Base-by-base conservation (phyloP, 2,329 filamentous ascomycete genomes). In the Apiospora rasikravindrae region DNA sequence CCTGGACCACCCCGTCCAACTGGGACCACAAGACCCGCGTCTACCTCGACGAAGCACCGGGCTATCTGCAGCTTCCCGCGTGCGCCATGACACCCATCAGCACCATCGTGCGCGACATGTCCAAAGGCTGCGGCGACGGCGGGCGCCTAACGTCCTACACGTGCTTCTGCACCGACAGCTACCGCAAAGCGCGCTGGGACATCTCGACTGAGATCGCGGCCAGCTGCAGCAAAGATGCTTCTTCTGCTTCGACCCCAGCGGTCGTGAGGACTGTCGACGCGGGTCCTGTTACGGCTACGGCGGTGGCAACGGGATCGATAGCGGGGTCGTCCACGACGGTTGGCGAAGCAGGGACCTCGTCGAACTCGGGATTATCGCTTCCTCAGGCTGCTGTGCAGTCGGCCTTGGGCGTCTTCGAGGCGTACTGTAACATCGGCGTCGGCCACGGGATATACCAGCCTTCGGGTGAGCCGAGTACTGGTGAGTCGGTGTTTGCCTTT, bases 401-500 rank as follows among this genome's bases (percentile, higher is more conserved):
- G 16, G 53, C 53, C 2, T 16, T 61, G 29, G 53, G 3, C 29
- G 53, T 61, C 16, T 61, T 61, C 29, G 53, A 61, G 53, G 53
- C 53, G 16, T 61, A 61, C 53, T 61, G 53, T 37, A 11, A 16
- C 16, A 33, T 61, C 53, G 53, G 53, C 16, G 10, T 61, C 19
- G 29, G 16, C 8, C 53, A 61, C 5, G 53, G 53, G 7, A 37
- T 61, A 29, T 61, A 61, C 11, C 14, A 11, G 16, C 16, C 29
- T 1, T n/a, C 7, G 10, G 7, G 22, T 2, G 2, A 82, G 72
- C 78, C 82, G 77, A 82, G 79, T 19, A n/a, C 16, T 61, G 53
- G 53, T 61, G 19, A 61, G 53, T n/a, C 29, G 10, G 7, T 6
- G 0, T n/a, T 22, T 19, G 19, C 33, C 19, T 22, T 8, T 22